A percentile compares a stretch with the other conserved stretches of the same genome.
These are phyloP conservation scores for Helenozyma rhizophorensis DNA, from an alignment of 805 yeast genomes.

Conservation along the genomic window DNA sequence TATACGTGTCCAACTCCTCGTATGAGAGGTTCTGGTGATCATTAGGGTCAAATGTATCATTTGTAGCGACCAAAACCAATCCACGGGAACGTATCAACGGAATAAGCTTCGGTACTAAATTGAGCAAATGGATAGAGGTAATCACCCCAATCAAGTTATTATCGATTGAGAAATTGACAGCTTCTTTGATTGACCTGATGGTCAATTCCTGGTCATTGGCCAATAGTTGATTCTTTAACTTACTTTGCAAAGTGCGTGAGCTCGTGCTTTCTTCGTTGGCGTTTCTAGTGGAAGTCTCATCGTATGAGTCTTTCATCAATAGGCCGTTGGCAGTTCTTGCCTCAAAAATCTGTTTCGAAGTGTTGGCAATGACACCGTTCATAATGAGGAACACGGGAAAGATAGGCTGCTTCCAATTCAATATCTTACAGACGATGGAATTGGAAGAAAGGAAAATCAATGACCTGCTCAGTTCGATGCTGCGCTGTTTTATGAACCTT, in stretches of 20 bases:
- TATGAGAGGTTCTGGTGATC: conserved; percentile 18
- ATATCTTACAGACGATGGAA: conserved; percentile 84
- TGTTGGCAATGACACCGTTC: conserved; percentile 52
- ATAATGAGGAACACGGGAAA: conserved; percentile 88
- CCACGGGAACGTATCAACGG: conserved; percentile 78
- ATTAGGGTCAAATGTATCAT: conserved; percentile 29
- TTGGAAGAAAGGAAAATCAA: conserved; percentile 82
- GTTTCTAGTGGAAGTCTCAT: conserved; percentile 14
- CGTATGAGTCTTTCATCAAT: no score
- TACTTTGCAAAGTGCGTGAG: conserved; percentile 5
- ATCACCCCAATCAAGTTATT: conserved; percentile 86
- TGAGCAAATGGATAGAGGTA: conserved; percentile 65
- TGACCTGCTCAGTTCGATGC: conserved; percentile 40
- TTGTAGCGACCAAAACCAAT: conserved; percentile 72
- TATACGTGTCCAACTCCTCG: conserved; percentile 32
- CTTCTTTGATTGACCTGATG: conserved; percentile 74
- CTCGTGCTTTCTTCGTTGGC: not conserved
- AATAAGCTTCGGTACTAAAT: conserved; percentile 69
- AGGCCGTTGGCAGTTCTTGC: conserved; percentile 39
- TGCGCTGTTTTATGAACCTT: conserved; percentile 36
- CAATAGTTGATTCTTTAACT: conserved; percentile 15
- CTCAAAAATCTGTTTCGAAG: conserved; percentile 26
- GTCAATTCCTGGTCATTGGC: conserved; percentile 36
- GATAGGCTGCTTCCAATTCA: conserved; percentile 98
- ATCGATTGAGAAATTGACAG: conserved; percentile 69